Evolutionary conservation across 2,329 filamentous ascomycete species (phyloP).

Genomic region (Didymellaceae sp.): DNA sequence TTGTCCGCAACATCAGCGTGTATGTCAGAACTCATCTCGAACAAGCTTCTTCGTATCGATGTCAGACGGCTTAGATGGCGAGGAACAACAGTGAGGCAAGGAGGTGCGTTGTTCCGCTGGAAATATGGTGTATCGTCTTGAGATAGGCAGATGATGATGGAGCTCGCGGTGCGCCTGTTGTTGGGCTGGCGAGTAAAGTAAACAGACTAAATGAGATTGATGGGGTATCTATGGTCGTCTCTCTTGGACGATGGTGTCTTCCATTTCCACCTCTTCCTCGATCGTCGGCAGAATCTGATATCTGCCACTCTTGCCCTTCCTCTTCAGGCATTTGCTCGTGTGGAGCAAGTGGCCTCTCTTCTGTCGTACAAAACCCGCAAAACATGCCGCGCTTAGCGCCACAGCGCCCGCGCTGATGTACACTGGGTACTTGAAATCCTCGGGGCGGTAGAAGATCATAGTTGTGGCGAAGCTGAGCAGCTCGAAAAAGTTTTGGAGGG

Average conservation of each 20-base stretch:
- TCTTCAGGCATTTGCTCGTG: conserved; percentile 29
- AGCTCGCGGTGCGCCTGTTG: too few relatives aligned
- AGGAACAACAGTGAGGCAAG: too few relatives aligned
- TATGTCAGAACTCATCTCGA: too few relatives aligned
- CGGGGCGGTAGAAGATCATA: conserved; percentile 67
- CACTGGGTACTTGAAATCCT: conserved; percentile 70
- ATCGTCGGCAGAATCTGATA: conserved; percentile 33
- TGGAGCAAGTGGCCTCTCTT: conserved; percentile 62
- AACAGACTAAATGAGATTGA: not conserved
- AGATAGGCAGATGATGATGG: too few relatives aligned
- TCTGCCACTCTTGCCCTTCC: conserved; percentile 17
- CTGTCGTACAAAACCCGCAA: conserved; percentile 63
- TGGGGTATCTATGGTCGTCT: conserved; percentile 4
- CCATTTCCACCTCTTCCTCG: conserved; percentile 28
- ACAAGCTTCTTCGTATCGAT: too few relatives aligned
- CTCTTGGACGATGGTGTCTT: not conserved
- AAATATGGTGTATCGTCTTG: too few relatives aligned
- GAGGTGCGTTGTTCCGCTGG: too few relatives aligned
- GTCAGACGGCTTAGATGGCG: too few relatives aligned
- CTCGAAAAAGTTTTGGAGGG: conserved; percentile 74
- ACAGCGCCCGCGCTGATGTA: conserved; percentile 64
- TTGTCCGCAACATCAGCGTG: too few relatives aligned
- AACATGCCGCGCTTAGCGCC: conserved; percentile 56
- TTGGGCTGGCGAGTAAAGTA: too few relatives aligned
- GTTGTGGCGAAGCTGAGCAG: conserved; percentile 70